phyloP scores from a whole-genome alignment of 495 filamentous ascomycete genomes.

The Lasiosphaeriaceae sp. region DNA sequence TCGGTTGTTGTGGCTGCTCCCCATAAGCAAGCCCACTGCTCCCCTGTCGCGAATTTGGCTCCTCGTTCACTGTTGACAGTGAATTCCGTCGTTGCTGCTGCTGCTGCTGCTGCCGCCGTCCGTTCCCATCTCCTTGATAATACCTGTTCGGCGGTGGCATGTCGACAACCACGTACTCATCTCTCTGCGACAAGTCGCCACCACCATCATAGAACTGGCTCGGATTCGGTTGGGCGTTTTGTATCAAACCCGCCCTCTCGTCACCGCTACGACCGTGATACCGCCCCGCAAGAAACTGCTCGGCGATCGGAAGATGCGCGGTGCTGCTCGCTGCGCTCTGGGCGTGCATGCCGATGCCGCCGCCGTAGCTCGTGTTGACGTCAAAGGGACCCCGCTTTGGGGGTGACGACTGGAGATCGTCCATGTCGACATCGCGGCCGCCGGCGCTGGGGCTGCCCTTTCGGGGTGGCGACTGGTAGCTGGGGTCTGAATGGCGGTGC shows the following conservation, averaged over 20 bases:
- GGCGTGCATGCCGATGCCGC: constrained; percentile 26
- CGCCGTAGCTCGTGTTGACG: constrained; percentile 11
- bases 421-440: constrained; percentile 16
- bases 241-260: constrained; percentile 45
- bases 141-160: neutral
- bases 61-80: constrained; percentile 11
- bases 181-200: constrained; percentile 1
- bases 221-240: constrained; percentile 45
- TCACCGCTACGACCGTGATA: constrained; percentile 25
- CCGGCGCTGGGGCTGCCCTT: neutral
- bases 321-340: constrained; percentile 25
- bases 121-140: neutral
- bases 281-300: constrained; percentile 37
- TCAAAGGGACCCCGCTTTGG: neutral
- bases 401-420: constrained; percentile 19
- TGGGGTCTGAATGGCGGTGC: constrained; percentile 40
- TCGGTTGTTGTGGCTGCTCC: neutral
- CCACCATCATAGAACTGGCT: constrained; percentile 17
- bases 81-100: neutral
- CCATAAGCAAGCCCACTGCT: constrained; percentile 3
- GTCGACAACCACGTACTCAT: constrained; percentile 1
- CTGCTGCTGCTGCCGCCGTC: neutral
- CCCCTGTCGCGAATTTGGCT: constrained; percentile 5
- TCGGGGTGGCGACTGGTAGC: constrained; percentile 29
- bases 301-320: constrained; percentile 39